A percentile compares a stretch with the other conserved stretches of the same genome.
Evolutionary conservation across 1,284 basidiomycete species (phyloP).

Genomic region (Clitocybe nebularis): DNA sequence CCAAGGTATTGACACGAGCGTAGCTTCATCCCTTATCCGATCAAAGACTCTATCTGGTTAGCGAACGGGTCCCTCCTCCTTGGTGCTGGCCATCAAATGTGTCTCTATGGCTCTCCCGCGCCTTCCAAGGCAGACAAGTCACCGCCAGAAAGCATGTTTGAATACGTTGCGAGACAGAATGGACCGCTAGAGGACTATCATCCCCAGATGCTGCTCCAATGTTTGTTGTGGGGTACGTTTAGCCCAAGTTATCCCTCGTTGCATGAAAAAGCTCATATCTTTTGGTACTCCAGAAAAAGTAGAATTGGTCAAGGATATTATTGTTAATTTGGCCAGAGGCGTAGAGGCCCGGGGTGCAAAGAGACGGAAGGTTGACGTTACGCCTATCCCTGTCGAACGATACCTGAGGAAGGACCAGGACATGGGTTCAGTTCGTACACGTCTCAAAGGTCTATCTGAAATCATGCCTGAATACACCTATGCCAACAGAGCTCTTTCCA

Average conservation of each 20-base stretch:
- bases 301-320: slow-evolving; percentile 78
- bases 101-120: slow-evolving; percentile 55
- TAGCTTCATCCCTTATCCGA: slow-evolving; percentile 73
- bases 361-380: slow-evolving; percentile 27
- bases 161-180: slow-evolving; percentile 77
- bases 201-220: slow-evolving; percentile 89
- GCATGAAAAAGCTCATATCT: neutral
- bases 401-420: slow-evolving; percentile 36
- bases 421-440: slow-evolving; percentile 20
- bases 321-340: slow-evolving; percentile 58
- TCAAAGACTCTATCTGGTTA: slow-evolving; percentile 87
- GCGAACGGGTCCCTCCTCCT: slow-evolving; percentile 75
- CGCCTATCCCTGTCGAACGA: slow-evolving; percentile 49
- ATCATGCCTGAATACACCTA: neutral
- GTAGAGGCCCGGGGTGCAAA: slow-evolving; percentile 22
- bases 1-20: slow-evolving; percentile 6
- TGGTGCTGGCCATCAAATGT: slow-evolving; percentile 75
- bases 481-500: slow-evolving; percentile 16
- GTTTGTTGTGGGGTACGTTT: slow-evolving; percentile 79
- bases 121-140: slow-evolving; percentile 19
- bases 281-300: slow-evolving; percentile 57
- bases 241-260: slow-evolving; percentile 4
- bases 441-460: neutral
- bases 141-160: slow-evolving; percentile 59
- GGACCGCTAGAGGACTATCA: slow-evolving; percentile 87